Percentiles rank a stretch among this genome's conserved stretches.
Evolutionary conservation across 2,329 filamentous ascomycete genomes (phyloP).

Genomic region (Fusarium beomiforme): DNA sequence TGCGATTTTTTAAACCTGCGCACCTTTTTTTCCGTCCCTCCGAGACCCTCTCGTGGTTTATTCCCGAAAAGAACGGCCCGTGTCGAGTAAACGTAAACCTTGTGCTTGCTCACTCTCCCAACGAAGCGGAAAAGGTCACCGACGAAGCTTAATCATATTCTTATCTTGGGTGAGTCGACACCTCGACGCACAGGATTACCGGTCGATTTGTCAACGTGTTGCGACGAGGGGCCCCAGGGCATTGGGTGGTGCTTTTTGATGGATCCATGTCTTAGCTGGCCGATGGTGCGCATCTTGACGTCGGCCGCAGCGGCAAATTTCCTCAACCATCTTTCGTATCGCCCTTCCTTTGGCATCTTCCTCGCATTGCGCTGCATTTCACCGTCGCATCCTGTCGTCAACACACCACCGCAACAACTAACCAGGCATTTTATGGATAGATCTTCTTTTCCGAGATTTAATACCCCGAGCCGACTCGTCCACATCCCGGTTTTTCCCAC

Average conservation of each 20-base stretch:
- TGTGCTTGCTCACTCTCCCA: slow-evolving; percentile 36
- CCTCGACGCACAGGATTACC: slow-evolving; percentile 15
- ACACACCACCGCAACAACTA: slow-evolving; percentile 25
- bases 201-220: slow-evolving; percentile 36
- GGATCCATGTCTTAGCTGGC: slow-evolving; percentile 38
- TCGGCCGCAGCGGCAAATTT: slow-evolving; percentile 37
- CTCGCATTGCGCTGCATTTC: slow-evolving; percentile 27
- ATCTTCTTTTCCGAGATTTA: slow-evolving; percentile 24
- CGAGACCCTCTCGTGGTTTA: slow-evolving; percentile 43
- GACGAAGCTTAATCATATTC: slow-evolving; percentile 23
- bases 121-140: slow-evolving; percentile 33
- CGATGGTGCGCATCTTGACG: slow-evolving; percentile 40
- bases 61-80: slow-evolving; percentile 39
- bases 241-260: slow-evolving; percentile 38
- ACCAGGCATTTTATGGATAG: slow-evolving; percentile 21
- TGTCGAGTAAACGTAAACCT: slow-evolving; percentile 25
- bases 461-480: slow-evolving; percentile 14
- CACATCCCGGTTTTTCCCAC: slow-evolving; percentile 31
- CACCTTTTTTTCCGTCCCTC: slow-evolving; percentile 39
- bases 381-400: slow-evolving; percentile 22
- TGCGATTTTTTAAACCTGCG: slow-evolving; percentile 33
- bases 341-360: slow-evolving; percentile 10
- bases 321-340: slow-evolving; percentile 26
- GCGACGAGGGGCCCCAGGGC: slow-evolving; percentile 34
- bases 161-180: slow-evolving; percentile 37